Evolutionary conservation across 2,329 filamentous ascomycete genomes (phyloP).

Genomic region (Penicillium fuscoglaucum): DNA sequence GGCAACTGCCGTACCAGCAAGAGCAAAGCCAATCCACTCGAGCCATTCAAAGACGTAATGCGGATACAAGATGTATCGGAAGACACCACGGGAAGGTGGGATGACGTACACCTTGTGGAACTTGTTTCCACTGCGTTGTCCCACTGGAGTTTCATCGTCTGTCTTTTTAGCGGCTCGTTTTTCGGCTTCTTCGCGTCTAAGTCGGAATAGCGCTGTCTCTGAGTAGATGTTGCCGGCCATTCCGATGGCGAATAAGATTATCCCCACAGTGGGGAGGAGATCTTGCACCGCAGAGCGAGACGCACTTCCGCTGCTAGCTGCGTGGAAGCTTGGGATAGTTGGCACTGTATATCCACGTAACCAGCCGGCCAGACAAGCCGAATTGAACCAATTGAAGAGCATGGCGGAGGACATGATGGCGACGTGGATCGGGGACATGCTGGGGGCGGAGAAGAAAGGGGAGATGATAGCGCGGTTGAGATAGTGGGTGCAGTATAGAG

Average conservation of each 20-base stretch:
- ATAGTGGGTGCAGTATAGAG: constrained; percentile 75
- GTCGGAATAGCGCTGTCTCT: constrained; percentile 85
- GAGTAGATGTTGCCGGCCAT: constrained; percentile 82
- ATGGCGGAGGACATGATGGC: constrained; percentile 65
- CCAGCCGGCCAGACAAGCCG: constrained; percentile 74
- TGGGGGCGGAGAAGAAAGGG: constrained; percentile 76
- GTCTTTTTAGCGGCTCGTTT: constrained; percentile 54
- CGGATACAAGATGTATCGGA: constrained; percentile 79
- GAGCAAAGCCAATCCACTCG: constrained; percentile 89
- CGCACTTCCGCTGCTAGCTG: constrained; percentile 11
- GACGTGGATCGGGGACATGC: constrained; percentile 85
- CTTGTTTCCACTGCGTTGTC: constrained; percentile 43
- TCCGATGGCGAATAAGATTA: constrained; percentile 73
- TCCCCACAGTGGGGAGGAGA: constrained; percentile 58
- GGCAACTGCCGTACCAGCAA: constrained; percentile 49
- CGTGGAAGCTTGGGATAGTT: constrained; percentile 17
- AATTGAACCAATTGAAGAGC: constrained; percentile 79
- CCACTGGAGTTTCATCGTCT: constrained; percentile 35
- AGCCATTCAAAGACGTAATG: constrained; percentile 98
- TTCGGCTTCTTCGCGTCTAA: constrained; percentile 67
- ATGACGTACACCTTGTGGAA: constrained; percentile 85
- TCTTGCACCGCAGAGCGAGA: constrained; percentile 18
- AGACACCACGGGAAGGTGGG: constrained; percentile 76
- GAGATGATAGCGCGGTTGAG: constrained; percentile 81
- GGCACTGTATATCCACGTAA: constrained; percentile 72